Conservation (phyloP, 192 early-diverging fungal genomes). For the Rhizoclosmatium globosum region DNA sequence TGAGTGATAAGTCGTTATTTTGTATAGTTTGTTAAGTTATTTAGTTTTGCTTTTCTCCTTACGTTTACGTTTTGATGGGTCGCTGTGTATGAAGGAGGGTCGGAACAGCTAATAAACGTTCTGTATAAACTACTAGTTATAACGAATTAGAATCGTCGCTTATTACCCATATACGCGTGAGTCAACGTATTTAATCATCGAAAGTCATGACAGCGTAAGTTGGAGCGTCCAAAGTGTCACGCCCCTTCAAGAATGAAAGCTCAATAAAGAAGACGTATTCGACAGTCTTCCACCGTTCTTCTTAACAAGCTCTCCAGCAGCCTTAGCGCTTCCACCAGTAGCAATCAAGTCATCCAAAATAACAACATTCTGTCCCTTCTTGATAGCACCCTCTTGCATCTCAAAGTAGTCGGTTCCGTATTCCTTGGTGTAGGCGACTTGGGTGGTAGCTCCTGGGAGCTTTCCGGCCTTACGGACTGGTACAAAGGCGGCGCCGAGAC, state of each 20-base stretch:
- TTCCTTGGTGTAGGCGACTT: slow-evolving; percentile 88
- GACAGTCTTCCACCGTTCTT: slow-evolving; percentile 74
- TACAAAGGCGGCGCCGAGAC: slow-evolving; percentile 88
- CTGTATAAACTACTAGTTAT: no score
- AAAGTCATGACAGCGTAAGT: slow-evolving; percentile 86
- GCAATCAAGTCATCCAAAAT: slow-evolving; percentile 97
- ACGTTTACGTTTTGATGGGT: no score
- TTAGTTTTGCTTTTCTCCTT: no score
- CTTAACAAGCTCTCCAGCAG: slow-evolving; percentile 83
- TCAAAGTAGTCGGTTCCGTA: slow-evolving; percentile 97
- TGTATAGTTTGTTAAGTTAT: no score
- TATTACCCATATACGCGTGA: no score
- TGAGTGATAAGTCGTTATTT: no score
- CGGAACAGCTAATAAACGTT: no score
- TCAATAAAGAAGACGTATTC: slow-evolving; percentile 96
- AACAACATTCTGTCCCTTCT: slow-evolving; percentile 86
- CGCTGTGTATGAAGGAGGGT: no score
- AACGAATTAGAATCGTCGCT: no score
- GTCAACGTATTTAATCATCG: slow-evolving; percentile 53
- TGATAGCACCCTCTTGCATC: slow-evolving; percentile 86
- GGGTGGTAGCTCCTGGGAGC: slow-evolving; percentile 80
- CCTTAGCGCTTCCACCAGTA: slow-evolving; percentile 84
- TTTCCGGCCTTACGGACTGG: slow-evolving; percentile 98
- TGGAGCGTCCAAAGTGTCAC: slow-evolving; percentile 79
- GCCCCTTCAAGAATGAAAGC: slow-evolving; percentile 85